phyloP scores from a whole-genome alignment of 2,329 filamentous ascomycete genomes.

The Metarhizium guizhouense region DNA sequence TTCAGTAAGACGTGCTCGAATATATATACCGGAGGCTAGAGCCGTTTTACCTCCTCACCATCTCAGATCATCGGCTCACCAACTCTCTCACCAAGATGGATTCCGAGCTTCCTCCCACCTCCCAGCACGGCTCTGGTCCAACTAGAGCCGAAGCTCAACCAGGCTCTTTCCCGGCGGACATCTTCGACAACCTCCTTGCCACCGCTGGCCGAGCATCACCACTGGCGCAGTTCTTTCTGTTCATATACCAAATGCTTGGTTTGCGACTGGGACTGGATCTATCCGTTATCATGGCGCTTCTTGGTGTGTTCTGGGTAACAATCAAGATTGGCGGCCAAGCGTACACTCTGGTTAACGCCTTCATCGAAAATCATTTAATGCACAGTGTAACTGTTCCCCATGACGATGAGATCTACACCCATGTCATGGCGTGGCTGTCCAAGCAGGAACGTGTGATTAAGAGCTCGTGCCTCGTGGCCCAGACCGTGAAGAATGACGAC shows the following conservation, averaged over 20 bases:
- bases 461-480: conserved; percentile 44
- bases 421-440: conserved; percentile 51
- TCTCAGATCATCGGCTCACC: conserved; percentile 9
- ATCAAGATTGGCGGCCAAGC: conserved; percentile 27
- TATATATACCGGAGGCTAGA: too few relatives aligned
- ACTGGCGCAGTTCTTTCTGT: conserved; percentile 30
- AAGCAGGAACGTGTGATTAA: conserved; percentile 40
- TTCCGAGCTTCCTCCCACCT: conserved; percentile 16
- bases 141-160: neutral
- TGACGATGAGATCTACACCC: conserved; percentile 47
- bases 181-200: conserved; percentile 36
- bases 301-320: conserved; percentile 39
- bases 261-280: conserved; percentile 39
- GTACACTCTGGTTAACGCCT: conserved; percentile 21
- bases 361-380: conserved; percentile 38
- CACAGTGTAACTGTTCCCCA: conserved; percentile 43
- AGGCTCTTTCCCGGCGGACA: conserved; percentile 16
- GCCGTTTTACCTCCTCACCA: neutral
- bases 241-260: conserved; percentile 37
- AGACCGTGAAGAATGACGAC: conserved; percentile 43
- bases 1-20: too few relatives aligned
- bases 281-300: conserved; percentile 33
- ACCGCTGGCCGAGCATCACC: conserved; percentile 35
- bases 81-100: conserved; percentile 18
- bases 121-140: conserved; percentile 10